These are phyloP conservation scores for Neurospora africana DNA, from an alignment of 495 filamentous ascomycete genomes.

Conservation along the genomic window DNA sequence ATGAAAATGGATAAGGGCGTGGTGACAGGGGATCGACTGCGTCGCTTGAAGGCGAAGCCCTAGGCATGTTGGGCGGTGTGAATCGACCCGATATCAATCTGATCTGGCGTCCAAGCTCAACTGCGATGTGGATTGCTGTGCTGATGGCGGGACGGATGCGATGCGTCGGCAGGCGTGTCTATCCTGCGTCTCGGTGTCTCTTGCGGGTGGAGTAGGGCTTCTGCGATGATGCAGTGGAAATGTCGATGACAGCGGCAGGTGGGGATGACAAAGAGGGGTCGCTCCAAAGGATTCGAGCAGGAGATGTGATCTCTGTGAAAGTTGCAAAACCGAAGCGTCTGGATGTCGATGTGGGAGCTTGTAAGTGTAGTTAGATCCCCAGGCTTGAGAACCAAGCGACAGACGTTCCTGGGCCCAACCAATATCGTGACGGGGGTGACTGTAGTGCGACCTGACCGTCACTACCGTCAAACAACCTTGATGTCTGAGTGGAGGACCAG, in stretches of 20 bases:
- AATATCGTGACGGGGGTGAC: neutral
- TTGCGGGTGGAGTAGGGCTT: neutral
- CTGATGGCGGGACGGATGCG: neutral
- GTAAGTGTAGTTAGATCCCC: neutral
- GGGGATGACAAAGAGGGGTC: neutral
- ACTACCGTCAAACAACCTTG: neutral
- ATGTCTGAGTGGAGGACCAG: neutral
- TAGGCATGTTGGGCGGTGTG: slow-evolving; percentile 34
- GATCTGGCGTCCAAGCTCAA: neutral
- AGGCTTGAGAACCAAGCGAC: neutral
- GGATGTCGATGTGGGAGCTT: neutral
- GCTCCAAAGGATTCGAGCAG: neutral
- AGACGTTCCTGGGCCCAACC: neutral
- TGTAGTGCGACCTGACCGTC: neutral
- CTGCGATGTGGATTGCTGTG: neutral
- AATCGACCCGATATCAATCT: neutral
- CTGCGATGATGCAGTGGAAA: neutral
- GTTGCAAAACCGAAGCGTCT: neutral
- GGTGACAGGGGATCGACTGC: slow-evolving; percentile 27
- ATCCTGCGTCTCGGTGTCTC: neutral
- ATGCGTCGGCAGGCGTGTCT: neutral
- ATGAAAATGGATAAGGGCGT: slow-evolving; percentile 29
- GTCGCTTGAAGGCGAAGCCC: slow-evolving; percentile 31
- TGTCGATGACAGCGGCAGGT: neutral
- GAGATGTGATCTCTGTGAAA: neutral